A percentile compares a stretch with the other conserved stretches of the same genome.
These are phyloP conservation scores for Cryptomeria japonica DNA, from an alignment of 75 land plant genomes.

Conservation along the genomic window DNA sequence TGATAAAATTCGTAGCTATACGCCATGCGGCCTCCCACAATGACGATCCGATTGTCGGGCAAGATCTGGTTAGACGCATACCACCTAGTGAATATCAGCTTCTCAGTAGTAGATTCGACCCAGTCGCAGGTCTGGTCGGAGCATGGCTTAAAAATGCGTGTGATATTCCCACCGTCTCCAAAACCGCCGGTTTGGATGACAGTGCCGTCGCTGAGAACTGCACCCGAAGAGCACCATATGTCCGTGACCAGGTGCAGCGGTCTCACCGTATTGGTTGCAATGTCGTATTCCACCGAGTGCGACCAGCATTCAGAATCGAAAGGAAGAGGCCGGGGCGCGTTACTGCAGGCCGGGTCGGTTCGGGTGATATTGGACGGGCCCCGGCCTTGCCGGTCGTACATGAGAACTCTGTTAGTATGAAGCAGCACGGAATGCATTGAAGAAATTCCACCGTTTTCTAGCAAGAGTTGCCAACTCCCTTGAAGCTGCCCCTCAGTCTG, in stretches of 20 bases:
- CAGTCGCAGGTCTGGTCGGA: slow-evolving; percentile 24
- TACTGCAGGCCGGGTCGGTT: slow-evolving; percentile 18
- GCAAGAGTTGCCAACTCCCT: slow-evolving; percentile 49
- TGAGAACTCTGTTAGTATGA: slow-evolving; percentile 48
- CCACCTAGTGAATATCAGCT: slow-evolving; percentile 17
- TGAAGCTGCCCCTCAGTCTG: neutral
- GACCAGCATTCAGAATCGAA: slow-evolving; percentile 57
- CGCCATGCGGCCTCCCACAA: slow-evolving; percentile 52
- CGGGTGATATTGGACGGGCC: slow-evolving; percentile 45
- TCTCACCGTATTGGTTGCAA: slow-evolving; percentile 29
- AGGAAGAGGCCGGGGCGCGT: slow-evolving; percentile 17
- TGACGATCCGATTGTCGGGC: slow-evolving; percentile 49
- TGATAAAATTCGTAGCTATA: slow-evolving; percentile 44
- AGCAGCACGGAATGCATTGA: slow-evolving; percentile 79
- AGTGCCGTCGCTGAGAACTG: slow-evolving; percentile 53
- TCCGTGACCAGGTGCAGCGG: slow-evolving; percentile 61
- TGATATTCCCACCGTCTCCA: slow-evolving; percentile 35
- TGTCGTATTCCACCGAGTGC: slow-evolving; percentile 56
- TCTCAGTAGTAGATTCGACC: slow-evolving; percentile 32
- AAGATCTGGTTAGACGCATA: slow-evolving; percentile 59
- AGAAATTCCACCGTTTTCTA: slow-evolving; percentile 59
- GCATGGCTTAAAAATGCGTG: slow-evolving; percentile 44
- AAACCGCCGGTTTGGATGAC: slow-evolving; percentile 76
- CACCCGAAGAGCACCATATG: slow-evolving; percentile 82
- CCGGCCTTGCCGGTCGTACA: slow-evolving; percentile 56